Percentiles rank a stretch among this genome's conserved stretches.
phyloP scores from a whole-genome alignment of 2,329 filamentous ascomycete genomes.

The Diaporthe australafricana region DNA sequence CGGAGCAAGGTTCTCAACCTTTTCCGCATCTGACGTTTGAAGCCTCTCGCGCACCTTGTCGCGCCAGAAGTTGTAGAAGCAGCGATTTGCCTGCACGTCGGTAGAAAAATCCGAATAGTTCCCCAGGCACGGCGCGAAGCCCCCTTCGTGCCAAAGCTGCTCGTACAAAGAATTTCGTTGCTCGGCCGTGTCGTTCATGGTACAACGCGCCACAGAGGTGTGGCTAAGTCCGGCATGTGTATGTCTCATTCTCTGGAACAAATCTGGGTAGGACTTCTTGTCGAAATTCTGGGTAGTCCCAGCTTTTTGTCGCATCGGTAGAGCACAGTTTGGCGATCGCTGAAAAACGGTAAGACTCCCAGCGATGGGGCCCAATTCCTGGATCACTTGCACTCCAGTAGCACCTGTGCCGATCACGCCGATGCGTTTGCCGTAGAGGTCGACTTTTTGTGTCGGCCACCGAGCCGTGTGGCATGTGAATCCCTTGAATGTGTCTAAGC shows the following conservation, averaged over 20 bases:
- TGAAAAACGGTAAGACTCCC: slow-evolving; percentile 59
- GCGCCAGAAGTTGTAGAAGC: slow-evolving; percentile 61
- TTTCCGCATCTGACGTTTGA: slow-evolving; percentile 49
- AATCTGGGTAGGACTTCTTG: slow-evolving; percentile 30
- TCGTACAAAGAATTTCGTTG: slow-evolving; percentile 58
- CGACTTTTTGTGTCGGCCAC: slow-evolving; percentile 34
- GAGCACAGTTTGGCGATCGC: slow-evolving; percentile 66
- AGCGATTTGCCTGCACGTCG: slow-evolving; percentile 55
- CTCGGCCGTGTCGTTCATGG: slow-evolving; percentile 50
- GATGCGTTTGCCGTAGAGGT: slow-evolving; percentile 35
- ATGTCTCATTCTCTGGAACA: too few relatives aligned
- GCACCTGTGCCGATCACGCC: slow-evolving; percentile 39
- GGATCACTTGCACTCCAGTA: slow-evolving; percentile 37
- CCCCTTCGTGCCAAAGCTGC: slow-evolving; percentile 57
- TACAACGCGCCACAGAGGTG: slow-evolving; percentile 57
- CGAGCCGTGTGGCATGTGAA: slow-evolving; percentile 33
- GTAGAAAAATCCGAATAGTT: slow-evolving; percentile 59
- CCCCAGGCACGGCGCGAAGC: slow-evolving; percentile 54
- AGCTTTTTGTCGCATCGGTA: slow-evolving; percentile 66
- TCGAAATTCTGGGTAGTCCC: slow-evolving; percentile 55
- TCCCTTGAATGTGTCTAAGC: slow-evolving; percentile 37
- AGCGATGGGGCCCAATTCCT: slow-evolving; percentile 48
- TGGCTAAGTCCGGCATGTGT: slow-evolving; percentile 57
- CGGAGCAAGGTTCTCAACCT: too few relatives aligned
- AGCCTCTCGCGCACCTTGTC: slow-evolving; percentile 56